phyloP scores from a whole-genome alignment of 1,284 basidiomycete genomes.

The Ustilago xerochloae region DNA sequence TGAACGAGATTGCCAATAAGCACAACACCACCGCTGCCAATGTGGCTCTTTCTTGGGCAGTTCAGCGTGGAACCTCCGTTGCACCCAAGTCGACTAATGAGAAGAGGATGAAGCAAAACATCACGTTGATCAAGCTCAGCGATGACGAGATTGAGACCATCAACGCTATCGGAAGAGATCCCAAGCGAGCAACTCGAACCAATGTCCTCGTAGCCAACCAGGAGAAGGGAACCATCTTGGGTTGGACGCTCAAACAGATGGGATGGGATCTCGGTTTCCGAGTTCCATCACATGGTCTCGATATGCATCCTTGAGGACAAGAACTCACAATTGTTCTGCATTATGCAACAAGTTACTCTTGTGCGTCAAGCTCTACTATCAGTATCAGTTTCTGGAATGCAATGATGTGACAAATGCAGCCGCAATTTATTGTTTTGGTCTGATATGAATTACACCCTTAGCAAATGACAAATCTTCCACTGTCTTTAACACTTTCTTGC shows the following conservation, averaged over 20 bases:
- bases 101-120: slow-evolving; percentile 78
- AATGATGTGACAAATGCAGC: no score
- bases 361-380: no score
- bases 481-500: slow-evolving; percentile 19
- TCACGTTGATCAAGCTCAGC: slow-evolving; percentile 76
- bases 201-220: slow-evolving; percentile 28
- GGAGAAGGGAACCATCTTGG: slow-evolving; percentile 33
- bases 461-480: slow-evolving; percentile 41
- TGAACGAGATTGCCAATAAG: slow-evolving; percentile 74
- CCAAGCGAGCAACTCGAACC: slow-evolving; percentile 39
- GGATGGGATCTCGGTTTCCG: slow-evolving; percentile 55
- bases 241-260: slow-evolving; percentile 54
- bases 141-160: slow-evolving; percentile 73
- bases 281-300: neutral
- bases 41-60: slow-evolving; percentile 77
- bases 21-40: slow-evolving; percentile 75
- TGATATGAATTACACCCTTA: slow-evolving; percentile 35
- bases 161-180: slow-evolving; percentile 47
- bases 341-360: no score
- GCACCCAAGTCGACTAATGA: slow-evolving; percentile 71
- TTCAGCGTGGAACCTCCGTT: slow-evolving; percentile 72
- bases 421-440: neutral
- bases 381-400: no score
- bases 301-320: no score
- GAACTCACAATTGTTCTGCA: no score